Percentiles rank a stretch among this genome's conserved stretches.
phyloP scores from a whole-genome alignment of 2,329 filamentous ascomycete genomes.

The Verticillium isaacii region DNA sequence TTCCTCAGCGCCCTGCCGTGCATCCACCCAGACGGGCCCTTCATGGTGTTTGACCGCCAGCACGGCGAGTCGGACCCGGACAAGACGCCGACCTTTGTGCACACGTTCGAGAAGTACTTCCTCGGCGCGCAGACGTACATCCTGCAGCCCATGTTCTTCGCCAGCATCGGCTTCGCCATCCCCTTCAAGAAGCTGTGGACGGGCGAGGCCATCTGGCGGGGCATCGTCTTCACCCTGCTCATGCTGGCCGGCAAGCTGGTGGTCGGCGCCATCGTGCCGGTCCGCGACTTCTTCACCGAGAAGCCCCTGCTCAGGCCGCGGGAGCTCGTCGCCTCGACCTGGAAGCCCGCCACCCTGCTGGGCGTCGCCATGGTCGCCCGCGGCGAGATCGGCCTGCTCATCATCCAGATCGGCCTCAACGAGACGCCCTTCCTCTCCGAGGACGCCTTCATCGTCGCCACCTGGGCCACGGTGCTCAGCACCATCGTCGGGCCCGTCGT shows the following conservation, averaged over 20 bases:
- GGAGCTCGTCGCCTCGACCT: slow-evolving; percentile 19
- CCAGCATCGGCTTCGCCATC: slow-evolving; percentile 54
- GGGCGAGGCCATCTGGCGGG: slow-evolving; percentile 48
- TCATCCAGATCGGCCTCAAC: slow-evolving; percentile 26
- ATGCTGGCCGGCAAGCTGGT: slow-evolving; percentile 43
- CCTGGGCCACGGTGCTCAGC: slow-evolving; percentile 53
- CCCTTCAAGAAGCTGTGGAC: slow-evolving; percentile 52
- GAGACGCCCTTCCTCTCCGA: slow-evolving; percentile 43
- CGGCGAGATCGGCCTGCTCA: slow-evolving; percentile 58
- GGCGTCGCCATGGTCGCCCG: slow-evolving; percentile 55
- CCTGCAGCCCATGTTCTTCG: slow-evolving; percentile 55
- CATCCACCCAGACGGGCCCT: slow-evolving; percentile 27
- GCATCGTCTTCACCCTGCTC: slow-evolving; percentile 49
- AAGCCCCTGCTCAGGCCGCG: neutral
- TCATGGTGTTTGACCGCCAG: slow-evolving; percentile 23
- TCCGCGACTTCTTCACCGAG: slow-evolving; percentile 23
- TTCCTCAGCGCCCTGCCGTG: slow-evolving; percentile 30
- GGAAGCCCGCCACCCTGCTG: slow-evolving; percentile 48
- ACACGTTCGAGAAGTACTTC: slow-evolving; percentile 32
- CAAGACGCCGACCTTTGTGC: slow-evolving; percentile 28
- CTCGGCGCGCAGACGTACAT: slow-evolving; percentile 33
- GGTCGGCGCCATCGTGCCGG: slow-evolving; percentile 14
- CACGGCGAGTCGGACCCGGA: slow-evolving; percentile 24
- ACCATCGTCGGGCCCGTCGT: slow-evolving; percentile 48
- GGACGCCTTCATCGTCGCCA: slow-evolving; percentile 46